These are phyloP conservation scores for Calonectria honghensis DNA, from an alignment of 2,329 filamentous ascomycete genomes.

Conservation along the genomic window DNA sequence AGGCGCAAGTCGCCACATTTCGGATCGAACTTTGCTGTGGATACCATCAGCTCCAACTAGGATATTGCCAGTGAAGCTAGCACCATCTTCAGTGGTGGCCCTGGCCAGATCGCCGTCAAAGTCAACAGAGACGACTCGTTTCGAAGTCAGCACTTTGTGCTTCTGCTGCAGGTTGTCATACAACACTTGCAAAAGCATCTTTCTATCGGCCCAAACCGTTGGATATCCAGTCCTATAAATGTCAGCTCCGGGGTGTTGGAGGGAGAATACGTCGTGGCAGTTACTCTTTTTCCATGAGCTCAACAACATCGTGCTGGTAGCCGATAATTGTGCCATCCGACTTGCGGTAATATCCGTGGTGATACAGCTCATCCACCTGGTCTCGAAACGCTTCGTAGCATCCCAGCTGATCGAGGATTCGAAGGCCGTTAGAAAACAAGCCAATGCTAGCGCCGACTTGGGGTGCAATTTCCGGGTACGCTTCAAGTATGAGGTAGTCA, in stretches of 20 bases:
- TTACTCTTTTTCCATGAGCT: slow-evolving; percentile 14
- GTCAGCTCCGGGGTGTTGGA: background rate
- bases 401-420: slow-evolving; percentile 11
- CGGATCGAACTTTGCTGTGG: background rate
- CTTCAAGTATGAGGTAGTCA: background rate
- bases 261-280: background rate
- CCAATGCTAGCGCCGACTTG: slow-evolving; percentile 9
- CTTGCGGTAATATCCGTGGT: background rate
- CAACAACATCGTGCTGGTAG: slow-evolving; percentile 1
- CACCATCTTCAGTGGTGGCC: background rate
- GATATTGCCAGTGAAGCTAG: background rate
- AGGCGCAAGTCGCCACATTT: slow-evolving; percentile 9
- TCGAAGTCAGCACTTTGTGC: background rate
- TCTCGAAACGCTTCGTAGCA: slow-evolving; percentile 4
- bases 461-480: slow-evolving; percentile 3
- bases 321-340: background rate
- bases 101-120: background rate
- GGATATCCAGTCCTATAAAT: background rate
- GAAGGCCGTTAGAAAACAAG: background rate
- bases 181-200: background rate
- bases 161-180: slow-evolving; percentile 12
- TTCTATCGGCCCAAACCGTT: slow-evolving; percentile 7
- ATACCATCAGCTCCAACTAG: slow-evolving; percentile 8
- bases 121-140: background rate
- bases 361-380: background rate